phyloP scores from a whole-genome alignment of 257 asterid genomes.

The Handroanthus guayacan region DNA sequence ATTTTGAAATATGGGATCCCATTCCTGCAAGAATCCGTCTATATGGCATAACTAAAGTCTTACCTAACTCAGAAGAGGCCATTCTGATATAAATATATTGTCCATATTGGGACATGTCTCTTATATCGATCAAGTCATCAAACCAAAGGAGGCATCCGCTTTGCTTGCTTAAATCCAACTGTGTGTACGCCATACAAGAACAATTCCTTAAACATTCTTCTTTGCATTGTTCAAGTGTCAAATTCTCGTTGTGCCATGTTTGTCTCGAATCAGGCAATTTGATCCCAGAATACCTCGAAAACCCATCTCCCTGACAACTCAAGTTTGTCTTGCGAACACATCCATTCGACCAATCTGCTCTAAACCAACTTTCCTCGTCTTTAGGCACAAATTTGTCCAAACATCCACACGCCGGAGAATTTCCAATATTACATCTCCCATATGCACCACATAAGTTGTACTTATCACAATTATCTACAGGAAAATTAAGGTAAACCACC shows the following conservation, averaged over 20 bases:
- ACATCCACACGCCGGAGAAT: constrained; percentile 39
- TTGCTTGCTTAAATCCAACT: too few species aligned
- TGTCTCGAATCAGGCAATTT: constrained; percentile 41
- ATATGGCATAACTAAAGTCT: too few species aligned
- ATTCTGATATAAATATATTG: too few species aligned
- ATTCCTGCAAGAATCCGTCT: too few species aligned
- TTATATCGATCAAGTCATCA: too few species aligned
- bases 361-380: constrained; percentile 35
- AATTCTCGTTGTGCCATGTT: constrained; percentile 30
- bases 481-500: constrained; percentile 35
- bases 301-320: constrained; percentile 39
- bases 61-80: too few species aligned
- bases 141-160: too few species aligned
- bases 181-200: too few species aligned
- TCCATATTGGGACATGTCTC: too few species aligned
- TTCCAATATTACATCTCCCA: constrained; percentile 34
- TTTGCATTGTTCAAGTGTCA: neutral
- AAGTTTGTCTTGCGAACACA: constrained; percentile 38
- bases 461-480: constrained; percentile 42
- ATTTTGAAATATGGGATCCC: too few species aligned
- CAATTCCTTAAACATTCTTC: too few species aligned
- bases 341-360: constrained; percentile 42
- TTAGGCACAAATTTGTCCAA: constrained; percentile 39
- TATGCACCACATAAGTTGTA: constrained; percentile 42
- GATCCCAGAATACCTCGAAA: constrained; percentile 30